These are phyloP conservation scores for Xylaria sp. DNA, from an alignment of 2,329 filamentous ascomycete genomes.

Conservation along the genomic window DNA sequence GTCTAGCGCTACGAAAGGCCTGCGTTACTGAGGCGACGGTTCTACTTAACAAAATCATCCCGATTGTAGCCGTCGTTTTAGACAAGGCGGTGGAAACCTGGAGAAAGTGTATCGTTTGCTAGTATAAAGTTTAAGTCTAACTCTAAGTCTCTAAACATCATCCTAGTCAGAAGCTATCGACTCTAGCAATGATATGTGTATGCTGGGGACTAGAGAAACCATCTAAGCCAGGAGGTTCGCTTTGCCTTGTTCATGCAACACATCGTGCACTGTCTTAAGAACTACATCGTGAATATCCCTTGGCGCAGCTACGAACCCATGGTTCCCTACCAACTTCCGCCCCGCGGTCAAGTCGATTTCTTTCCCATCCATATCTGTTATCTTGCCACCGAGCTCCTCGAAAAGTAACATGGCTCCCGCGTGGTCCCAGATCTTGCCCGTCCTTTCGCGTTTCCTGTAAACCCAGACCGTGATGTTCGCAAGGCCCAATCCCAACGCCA, in stretches of 20 bases:
- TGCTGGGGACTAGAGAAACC: not conserved
- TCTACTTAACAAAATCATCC: not conserved
- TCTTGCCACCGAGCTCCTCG: constrained; percentile 65
- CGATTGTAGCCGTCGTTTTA: not conserved
- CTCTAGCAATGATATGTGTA: not conserved
- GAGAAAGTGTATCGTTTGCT: not conserved
- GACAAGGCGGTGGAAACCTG: not conserved
- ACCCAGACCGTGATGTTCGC: constrained; percentile 68
- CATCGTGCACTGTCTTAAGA: constrained; percentile 53
- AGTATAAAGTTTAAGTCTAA: not conserved
- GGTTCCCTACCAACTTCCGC: constrained; percentile 62
- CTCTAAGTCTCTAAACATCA: not conserved
- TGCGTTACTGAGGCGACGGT: not conserved
- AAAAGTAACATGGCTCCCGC: constrained; percentile 70
- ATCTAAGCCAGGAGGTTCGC: constrained; percentile 47
- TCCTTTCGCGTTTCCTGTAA: constrained; percentile 60
- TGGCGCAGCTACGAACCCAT: constrained; percentile 67
- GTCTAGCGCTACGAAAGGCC: not conserved
- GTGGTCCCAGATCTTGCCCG: constrained; percentile 70
- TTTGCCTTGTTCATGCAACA: constrained; percentile 51
- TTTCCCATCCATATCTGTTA: constrained; percentile 66
- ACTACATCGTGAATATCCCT: constrained; percentile 57
- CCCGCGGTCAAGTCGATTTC: constrained; percentile 62
- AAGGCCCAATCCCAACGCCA: constrained; percentile 62
- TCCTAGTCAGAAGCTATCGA: not conserved